phyloP scores from a whole-genome alignment of 768 basidiomycete genomes.

The Holtermanniella nyarrowii region DNA sequence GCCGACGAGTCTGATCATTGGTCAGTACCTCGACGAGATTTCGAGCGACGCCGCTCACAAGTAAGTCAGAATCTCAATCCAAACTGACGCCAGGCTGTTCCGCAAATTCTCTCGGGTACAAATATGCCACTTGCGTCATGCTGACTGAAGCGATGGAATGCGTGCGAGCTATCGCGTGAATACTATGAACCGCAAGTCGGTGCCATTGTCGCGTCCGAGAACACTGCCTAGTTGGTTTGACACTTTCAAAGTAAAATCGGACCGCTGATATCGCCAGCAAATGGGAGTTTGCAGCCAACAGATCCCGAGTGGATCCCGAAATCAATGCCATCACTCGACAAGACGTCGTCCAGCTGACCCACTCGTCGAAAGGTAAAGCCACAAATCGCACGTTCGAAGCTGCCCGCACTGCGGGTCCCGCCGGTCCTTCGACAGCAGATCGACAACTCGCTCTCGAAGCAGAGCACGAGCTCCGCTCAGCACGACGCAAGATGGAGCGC shows the following conservation, averaged over 20 bases:
- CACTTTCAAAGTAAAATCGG: conserved; percentile 1
- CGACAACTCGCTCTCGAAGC: conserved; percentile 60
- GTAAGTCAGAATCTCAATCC: conserved; percentile 42
- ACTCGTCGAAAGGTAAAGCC: too few species aligned
- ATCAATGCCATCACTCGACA: conserved; percentile 54
- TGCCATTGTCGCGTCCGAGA: conserved; percentile 51
- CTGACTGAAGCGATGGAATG: conserved; percentile 49
- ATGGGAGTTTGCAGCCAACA: conserved; percentile 72
- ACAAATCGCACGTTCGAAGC: neutral
- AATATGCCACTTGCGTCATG: neutral
- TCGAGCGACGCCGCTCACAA: conserved; percentile 65
- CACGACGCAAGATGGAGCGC: conserved; percentile 60
- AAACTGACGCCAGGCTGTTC: conserved; percentile 53
- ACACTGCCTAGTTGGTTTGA: conserved; percentile 53
- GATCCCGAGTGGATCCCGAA: conserved; percentile 51
- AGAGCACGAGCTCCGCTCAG: conserved; percentile 45
- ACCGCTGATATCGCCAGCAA: conserved; percentile 42
- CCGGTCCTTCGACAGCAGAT: conserved; percentile 30
- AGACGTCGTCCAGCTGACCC: conserved; percentile 49
- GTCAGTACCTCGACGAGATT: conserved; percentile 75
- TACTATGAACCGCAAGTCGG: conserved; percentile 35
- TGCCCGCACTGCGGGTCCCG: conserved; percentile 7
- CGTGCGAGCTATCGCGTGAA: conserved; percentile 19
- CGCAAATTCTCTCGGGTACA: conserved; percentile 55
- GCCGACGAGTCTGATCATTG: neutral